Conservation (phyloP, 106 monocot species). For the Ottelia alismoides region DNA sequence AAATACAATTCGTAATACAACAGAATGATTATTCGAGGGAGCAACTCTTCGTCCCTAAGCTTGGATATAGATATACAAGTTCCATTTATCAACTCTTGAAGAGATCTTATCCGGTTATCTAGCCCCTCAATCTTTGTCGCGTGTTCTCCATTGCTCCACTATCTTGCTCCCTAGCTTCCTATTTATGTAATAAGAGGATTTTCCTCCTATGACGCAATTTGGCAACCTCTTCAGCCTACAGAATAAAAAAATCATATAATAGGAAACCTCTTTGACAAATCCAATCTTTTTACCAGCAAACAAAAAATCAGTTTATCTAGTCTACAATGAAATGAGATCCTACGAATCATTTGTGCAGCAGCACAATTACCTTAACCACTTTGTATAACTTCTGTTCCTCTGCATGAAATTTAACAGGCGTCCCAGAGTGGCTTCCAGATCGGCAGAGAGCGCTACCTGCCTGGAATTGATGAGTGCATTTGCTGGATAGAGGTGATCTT, state of each 20-base stretch:
- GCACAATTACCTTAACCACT: constrained; percentile 59
- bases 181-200: constrained; percentile 32
- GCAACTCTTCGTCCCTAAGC: constrained; percentile 74
- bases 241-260: not conserved
- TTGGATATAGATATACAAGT: constrained; percentile 69
- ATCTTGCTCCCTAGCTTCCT: constrained; percentile 51
- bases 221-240: constrained; percentile 66
- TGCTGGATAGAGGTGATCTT: constrained; percentile 36
- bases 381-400: constrained; percentile 79
- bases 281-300: no score
- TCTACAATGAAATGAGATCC: no score
- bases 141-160: constrained; percentile 26
- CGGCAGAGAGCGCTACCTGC: constrained; percentile 9
- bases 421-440: constrained; percentile 62
- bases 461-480: constrained; percentile 17
- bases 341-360: no score
- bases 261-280: no score
- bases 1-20: no score
- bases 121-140: constrained; percentile 42
- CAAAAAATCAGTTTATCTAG: no score
- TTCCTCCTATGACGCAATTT: constrained; percentile 41
- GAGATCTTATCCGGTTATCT: constrained; percentile 37
- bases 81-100: constrained; percentile 56
- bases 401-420: constrained; percentile 52
- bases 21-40: constrained; percentile 62